A percentile compares a stretch with the other conserved stretches of the same genome.
Evolutionary conservation across 2,329 filamentous ascomycete genomes (phyloP).

Genomic region (Ilyonectria robusta): DNA sequence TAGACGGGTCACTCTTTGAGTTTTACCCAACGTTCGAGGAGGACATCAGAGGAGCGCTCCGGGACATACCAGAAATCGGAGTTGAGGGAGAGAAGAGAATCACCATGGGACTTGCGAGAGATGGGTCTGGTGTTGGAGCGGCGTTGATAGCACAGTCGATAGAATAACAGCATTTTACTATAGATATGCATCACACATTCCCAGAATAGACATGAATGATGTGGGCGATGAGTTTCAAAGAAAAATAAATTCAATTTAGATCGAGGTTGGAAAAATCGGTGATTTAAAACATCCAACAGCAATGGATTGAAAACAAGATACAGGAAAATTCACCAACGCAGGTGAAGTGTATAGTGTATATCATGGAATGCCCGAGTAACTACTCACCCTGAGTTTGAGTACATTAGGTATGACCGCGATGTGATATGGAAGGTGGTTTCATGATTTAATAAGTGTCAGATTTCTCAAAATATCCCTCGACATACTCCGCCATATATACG

Average conservation of each 20-base stretch:
- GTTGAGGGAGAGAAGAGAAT: conserved; percentile 73
- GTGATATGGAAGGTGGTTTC: too few relatives aligned
- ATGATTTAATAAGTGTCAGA: neutral
- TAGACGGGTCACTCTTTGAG: conserved; percentile 80
- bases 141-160: conserved; percentile 68
- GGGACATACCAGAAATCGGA: conserved; percentile 55
- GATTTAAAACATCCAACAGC: too few relatives aligned
- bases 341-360: too few relatives aligned
- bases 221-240: neutral
- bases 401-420: too few relatives aligned
- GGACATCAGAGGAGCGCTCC: conserved; percentile 74
- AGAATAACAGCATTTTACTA: neutral
- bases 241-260: neutral
- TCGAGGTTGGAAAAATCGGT: too few relatives aligned
- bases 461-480: neutral
- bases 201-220: neutral
- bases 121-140: conserved; percentile 80
- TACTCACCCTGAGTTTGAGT: too few relatives aligned
- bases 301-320: too few relatives aligned
- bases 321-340: too few relatives aligned
- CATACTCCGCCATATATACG: neutral
- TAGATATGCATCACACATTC: neutral
- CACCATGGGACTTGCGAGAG: conserved; percentile 79
- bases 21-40: conserved; percentile 80
- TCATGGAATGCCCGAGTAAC: too few relatives aligned